Evolutionary conservation across 371 early-diverging fungal genomes (phyloP), one percentile per base, ranked within the genome.

Genomic region (Syncephalastrum contaminatum): DNA sequence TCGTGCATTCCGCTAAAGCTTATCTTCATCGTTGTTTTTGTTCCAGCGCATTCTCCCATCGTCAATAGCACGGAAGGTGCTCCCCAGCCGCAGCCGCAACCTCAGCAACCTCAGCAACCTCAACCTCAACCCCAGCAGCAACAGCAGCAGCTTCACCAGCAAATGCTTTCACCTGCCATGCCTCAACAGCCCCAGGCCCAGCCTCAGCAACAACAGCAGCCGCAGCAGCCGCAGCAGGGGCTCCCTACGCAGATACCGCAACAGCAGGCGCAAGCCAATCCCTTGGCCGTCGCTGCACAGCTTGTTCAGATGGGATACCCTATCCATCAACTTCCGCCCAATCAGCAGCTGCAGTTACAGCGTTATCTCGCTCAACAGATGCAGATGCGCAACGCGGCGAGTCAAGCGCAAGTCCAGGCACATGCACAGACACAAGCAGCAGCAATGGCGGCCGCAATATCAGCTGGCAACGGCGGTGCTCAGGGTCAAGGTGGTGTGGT

Each of bases 241-340:
- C 45, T 24, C 61, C 60, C 15, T 20, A 48, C 36, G 56, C 63
- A 18, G 63, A 62, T 62, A 10, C 40, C 54, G 16, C 43, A 58
- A 21, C 54, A 53, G 20, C 67, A 67, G 66, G 36, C 36, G 36
- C 36, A 60, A 21, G 51, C 66, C 3, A 72, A 67, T 41, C 60
- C 66, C 3, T 47, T 75, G 5, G 58, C 64, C 21, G 58, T 75
- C 47, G 70, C 75, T 14, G 70, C 75, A 6, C 75, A 75, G 45
- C 51, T 75, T 19, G 70, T 69, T 0, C 75, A 75, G 53, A 69
- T 75, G 68, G 75, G 75, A 3, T 75, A 75, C 48, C 68, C 72
- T 30, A 64, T 75, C 41, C 73, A 59, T 39, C 73, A 69, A 36
- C 56, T 75, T 4, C 62, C 61, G 7, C 58, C 66, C 21, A 65